Evolutionary conservation across 108 stramenopile species (phyloP), one percentile per base, ranked within the genome.

Genomic region (Epipyxis sp.): DNA sequence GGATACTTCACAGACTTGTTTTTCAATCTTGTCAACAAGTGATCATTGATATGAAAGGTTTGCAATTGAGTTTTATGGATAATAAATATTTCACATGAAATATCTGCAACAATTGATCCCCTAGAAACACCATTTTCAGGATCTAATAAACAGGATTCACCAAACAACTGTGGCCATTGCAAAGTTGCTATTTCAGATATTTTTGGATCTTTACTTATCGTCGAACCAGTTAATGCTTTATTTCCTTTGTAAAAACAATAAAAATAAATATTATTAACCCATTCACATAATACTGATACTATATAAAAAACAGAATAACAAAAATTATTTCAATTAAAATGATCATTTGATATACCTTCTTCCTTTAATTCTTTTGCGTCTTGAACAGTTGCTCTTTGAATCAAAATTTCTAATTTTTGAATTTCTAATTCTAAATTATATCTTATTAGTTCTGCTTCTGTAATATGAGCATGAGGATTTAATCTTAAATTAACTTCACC

Each of bases 91-190:
- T 65, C 61, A 6, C 20, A 29, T 6, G 13, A 32, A 37, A 32
- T 65, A 25, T 65, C 61, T 13, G 61, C 61, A 3, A 65, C 61
- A 32, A 65, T 25, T 29, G 61, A 65, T 25, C 61, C 61, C 10
- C 61, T 16, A 65, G 13, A 13, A 65, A 65, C 3, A 25, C 61
- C 61, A 65, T 65, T 3, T 25, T 65, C 61, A 37, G 61, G 61
- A 35, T 65, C 34, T 13, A 65, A 25, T 10, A 65, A 10, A 65
- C 61, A 65, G 34, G 61, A 3, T 65, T 65, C 61, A 37, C 61
- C 61, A 65, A 65, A 65, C 30, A 65, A 32, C 61, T 32, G 20
- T 6, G 61, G 61, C 61, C 61, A 65, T 65, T 65, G 61, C 61
- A 65, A 65, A 16, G 35, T 35, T 65, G 27, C 35, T 10, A 65